These are phyloP conservation scores for Lanmaoa pseudosensibilis DNA, from an alignment of 768 basidiomycete species.

Conservation along the genomic window DNA sequence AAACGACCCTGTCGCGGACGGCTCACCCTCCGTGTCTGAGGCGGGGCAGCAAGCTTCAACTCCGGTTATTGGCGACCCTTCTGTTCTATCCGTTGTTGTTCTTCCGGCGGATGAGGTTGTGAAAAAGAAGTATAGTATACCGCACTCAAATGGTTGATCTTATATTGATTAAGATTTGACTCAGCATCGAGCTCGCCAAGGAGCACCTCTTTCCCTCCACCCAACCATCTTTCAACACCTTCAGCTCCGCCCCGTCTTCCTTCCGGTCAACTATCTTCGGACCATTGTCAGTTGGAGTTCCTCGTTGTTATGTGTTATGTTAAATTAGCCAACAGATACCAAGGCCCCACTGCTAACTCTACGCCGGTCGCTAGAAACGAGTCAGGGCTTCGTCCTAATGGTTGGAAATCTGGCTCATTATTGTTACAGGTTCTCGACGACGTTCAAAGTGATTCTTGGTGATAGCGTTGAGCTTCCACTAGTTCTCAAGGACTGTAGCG, in stretches of 20 bases:
- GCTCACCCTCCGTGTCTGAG: not conserved
- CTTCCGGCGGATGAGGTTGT: constrained; percentile 20
- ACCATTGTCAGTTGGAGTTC: constrained; percentile 48
- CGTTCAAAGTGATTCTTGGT: constrained; percentile 52
- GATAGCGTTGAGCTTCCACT: constrained; percentile 52
- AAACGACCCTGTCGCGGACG: not conserved
- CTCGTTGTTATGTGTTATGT: not conserved
- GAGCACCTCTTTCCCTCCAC: constrained; percentile 49
- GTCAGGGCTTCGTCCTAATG: constrained; percentile 16
- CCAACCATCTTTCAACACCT: constrained; percentile 20
- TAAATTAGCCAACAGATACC: constrained; percentile 25
- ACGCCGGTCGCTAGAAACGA: constrained; percentile 6
- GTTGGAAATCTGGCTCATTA: constrained; percentile 5
- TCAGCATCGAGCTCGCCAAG: constrained; percentile 44
- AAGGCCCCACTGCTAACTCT: constrained; percentile 17
- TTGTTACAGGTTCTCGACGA: constrained; percentile 25
- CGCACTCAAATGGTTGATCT: not conserved
- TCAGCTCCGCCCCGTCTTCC: constrained; percentile 34
- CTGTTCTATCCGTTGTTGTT: constrained; percentile 6
- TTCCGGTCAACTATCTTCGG: constrained; percentile 65
- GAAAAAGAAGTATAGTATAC: constrained; percentile 25
- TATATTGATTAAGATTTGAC: constrained; percentile 6
- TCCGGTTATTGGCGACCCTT: not conserved
- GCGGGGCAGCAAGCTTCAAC: constrained; percentile 12
- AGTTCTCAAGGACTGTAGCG: constrained; percentile 41